Evolutionary conservation across 1,284 basidiomycete genomes (phyloP).

Genomic region (Malassezia restricta): DNA sequence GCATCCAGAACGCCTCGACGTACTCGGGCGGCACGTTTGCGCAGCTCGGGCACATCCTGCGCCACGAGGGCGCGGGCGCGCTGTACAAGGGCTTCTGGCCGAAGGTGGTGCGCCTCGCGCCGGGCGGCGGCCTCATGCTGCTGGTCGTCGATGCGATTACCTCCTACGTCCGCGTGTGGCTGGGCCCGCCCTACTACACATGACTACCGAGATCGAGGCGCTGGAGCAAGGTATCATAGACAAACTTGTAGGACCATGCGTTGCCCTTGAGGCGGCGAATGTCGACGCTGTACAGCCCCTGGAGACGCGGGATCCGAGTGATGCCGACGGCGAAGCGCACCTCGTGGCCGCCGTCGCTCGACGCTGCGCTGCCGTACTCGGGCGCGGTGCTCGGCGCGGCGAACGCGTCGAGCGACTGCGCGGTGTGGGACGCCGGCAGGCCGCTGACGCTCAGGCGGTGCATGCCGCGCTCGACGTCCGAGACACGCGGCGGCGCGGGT

Average conservation of each 20-base stretch:
- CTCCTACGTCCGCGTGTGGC: conserved; percentile 21
- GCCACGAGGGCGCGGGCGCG: conserved; percentile 76
- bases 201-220: conserved; percentile 20
- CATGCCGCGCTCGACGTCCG: conserved; percentile 13
- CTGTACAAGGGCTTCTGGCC: conserved; percentile 83
- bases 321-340: conserved; percentile 43
- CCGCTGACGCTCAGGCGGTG: conserved; percentile 3
- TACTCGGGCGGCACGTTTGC: conserved; percentile 58
- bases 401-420: conserved; percentile 12
- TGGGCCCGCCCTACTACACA: conserved; percentile 35
- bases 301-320: conserved; percentile 38
- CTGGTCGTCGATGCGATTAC: conserved; percentile 49
- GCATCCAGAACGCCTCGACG: conserved; percentile 63
- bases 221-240: conserved; percentile 38
- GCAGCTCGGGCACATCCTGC: conserved; percentile 61
- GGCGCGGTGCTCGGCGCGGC: conserved; percentile 13
- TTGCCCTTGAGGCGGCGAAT: conserved; percentile 43
- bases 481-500: conserved; percentile 13
- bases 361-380: conserved; percentile 31
- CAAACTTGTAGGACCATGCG: conserved; percentile 41
- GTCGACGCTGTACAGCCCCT: conserved; percentile 42
- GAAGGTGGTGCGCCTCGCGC: conserved; percentile 61
- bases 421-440: not conserved
- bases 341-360: conserved; percentile 40
- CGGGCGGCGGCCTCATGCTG: conserved; percentile 84